Evolutionary conservation across 2,329 filamentous ascomycete genomes (phyloP).

Genomic region (Aspergillus quadricinctus): DNA sequence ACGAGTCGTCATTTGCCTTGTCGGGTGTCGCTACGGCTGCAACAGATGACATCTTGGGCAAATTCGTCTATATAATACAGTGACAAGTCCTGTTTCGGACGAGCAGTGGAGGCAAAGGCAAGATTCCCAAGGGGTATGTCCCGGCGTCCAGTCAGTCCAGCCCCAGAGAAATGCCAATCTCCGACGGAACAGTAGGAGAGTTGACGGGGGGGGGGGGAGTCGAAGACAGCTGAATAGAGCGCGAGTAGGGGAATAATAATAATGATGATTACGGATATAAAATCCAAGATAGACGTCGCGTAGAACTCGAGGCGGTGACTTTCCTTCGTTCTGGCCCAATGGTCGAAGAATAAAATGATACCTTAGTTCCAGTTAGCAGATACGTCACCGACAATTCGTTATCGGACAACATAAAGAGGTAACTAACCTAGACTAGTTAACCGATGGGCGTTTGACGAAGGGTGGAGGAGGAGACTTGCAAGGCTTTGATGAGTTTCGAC

Average conservation of each 20-base stretch:
- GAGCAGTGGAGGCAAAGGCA: neutral
- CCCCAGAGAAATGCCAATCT: neutral
- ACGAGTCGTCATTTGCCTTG: constrained; percentile 69
- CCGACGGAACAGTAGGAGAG: neutral
- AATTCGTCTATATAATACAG: neutral
- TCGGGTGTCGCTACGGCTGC: constrained; percentile 37
- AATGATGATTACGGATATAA: neutral
- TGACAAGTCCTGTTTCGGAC: neutral
- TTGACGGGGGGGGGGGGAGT: neutral
- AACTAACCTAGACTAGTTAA: neutral
- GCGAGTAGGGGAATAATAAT: neutral
- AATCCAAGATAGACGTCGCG: constrained; percentile 4
- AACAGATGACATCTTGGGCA: constrained; percentile 27
- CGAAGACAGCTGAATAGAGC: neutral
- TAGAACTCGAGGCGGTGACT: constrained; percentile 19
- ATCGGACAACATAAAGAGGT: neutral
- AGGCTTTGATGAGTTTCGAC: neutral
- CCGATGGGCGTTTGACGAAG: neutral
- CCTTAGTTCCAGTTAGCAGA: neutral
- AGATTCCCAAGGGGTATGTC: neutral
- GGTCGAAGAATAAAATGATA: neutral
- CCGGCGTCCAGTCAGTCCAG: neutral
- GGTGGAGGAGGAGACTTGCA: neutral
- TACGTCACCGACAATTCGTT: constrained; percentile 1
- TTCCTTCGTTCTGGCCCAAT: constrained; percentile 3